phyloP scores from a whole-genome alignment of 2,329 filamentous ascomycete species.

The Biscogniauxia mediterranea region DNA sequence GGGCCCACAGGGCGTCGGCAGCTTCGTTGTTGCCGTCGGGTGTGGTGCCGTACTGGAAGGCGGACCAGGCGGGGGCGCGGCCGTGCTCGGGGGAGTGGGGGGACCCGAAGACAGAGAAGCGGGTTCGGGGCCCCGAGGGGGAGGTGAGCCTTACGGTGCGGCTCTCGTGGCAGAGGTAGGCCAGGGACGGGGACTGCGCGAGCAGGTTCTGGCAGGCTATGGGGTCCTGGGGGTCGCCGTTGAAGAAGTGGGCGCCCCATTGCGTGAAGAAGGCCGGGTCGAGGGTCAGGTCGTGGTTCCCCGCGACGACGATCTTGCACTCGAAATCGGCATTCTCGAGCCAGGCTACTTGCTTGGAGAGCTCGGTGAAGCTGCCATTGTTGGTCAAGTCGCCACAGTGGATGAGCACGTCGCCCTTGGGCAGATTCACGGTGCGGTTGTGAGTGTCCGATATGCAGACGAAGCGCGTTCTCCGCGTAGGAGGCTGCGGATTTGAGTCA shows the following conservation, averaged over 20 bases:
- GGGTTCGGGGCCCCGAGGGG: constrained; percentile 54
- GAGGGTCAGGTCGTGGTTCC: constrained; percentile 74
- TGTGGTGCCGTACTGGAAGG: constrained; percentile 57
- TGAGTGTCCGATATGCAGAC: constrained; percentile 79
- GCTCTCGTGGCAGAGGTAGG: constrained; percentile 62
- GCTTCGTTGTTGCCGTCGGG: constrained; percentile 11
- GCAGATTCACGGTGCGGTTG: constrained; percentile 63
- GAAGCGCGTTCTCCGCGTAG: constrained; percentile 55
- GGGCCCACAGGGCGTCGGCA: constrained; percentile 50
- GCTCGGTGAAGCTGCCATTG: constrained; percentile 60
- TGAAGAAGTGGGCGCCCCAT: constrained; percentile 55
- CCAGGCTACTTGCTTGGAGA: constrained; percentile 64
- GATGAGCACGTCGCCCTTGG: constrained; percentile 70
- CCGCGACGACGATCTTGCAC: constrained; percentile 68
- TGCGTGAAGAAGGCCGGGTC: constrained; percentile 60
- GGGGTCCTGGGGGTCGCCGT: constrained; percentile 52
- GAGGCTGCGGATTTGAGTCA: background rate
- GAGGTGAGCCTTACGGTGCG: constrained; percentile 53
- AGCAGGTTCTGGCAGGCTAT: constrained; percentile 55
- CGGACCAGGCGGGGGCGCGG: constrained; percentile 28
- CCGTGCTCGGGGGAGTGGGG: constrained; percentile 56
- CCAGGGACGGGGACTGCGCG: constrained; percentile 45
- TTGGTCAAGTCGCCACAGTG: constrained; percentile 78
- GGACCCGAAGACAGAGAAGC: constrained; percentile 68
- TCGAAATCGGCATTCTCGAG: constrained; percentile 66